These are phyloP conservation scores for Fusarium armeniacum DNA, from an alignment of 2,329 filamentous ascomycete genomes.

Conservation along the genomic window DNA sequence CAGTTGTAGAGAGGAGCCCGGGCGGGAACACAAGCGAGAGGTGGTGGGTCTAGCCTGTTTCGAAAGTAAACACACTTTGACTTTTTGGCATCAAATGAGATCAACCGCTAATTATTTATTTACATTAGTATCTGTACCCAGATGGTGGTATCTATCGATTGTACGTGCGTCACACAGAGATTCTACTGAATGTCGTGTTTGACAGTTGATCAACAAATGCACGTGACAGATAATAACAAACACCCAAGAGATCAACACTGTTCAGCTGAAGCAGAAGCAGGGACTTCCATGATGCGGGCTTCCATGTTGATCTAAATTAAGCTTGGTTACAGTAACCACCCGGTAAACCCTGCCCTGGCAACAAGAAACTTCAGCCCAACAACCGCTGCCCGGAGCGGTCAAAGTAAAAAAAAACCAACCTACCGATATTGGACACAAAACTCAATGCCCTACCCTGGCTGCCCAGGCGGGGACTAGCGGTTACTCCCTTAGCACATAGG, in stretches of 20 bases:
- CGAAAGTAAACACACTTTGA: conserved; percentile 47
- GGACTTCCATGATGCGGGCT: conserved; percentile 15
- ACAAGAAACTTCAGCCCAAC: conserved; percentile 35
- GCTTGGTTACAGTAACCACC: conserved; percentile 28
- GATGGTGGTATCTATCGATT: neutral
- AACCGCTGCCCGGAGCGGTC: conserved; percentile 35
- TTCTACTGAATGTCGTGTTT: conserved; percentile 21
- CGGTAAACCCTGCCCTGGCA: conserved; percentile 24
- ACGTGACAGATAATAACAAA: conserved; percentile 22
- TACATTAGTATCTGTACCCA: conserved; percentile 7
- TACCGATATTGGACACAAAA: conserved; percentile 6
- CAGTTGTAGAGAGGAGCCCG: conserved; percentile 4
- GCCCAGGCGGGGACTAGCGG: conserved; percentile 35
- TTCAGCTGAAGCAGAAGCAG: neutral
- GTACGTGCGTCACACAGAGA: conserved; percentile 41
- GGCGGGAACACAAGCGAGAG: conserved; percentile 34
- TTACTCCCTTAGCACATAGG: conserved; percentile 18
- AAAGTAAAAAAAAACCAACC: conserved; percentile 9
- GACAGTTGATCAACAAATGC: conserved; percentile 34
- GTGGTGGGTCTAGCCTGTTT: conserved; percentile 40
- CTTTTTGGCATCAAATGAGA: conserved; percentile 1
- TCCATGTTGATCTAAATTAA: conserved; percentile 12
- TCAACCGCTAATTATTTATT: conserved; percentile 9
- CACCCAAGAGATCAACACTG: conserved; percentile 1
- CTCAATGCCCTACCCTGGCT: conserved; percentile 23